Percentiles rank a stretch among this genome's conserved stretches.
These are phyloP conservation scores for Mortierella alpina DNA, from an alignment of 192 early-diverging fungal species.

Conservation along the genomic window DNA sequence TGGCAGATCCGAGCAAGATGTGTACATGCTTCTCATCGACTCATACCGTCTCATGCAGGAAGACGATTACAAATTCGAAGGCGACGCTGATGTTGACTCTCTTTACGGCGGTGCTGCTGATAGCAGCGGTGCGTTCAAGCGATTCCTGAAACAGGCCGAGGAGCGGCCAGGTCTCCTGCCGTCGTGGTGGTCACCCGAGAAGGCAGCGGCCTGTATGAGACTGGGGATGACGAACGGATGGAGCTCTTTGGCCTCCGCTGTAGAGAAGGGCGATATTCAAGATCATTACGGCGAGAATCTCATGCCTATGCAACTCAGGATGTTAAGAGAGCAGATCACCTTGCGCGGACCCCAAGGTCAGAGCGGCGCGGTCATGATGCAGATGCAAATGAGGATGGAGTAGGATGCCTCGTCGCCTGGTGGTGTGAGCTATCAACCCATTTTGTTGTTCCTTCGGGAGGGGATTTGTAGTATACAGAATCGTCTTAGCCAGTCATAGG, in stretches of 20 bases:
- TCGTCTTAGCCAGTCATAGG: too few relatives aligned
- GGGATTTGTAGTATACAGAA: too few relatives aligned
- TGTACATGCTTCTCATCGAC: slow-evolving; percentile 29
- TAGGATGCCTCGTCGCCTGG: too few relatives aligned
- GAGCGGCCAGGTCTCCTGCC: slow-evolving; percentile 11
- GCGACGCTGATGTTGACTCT: slow-evolving; percentile 9
- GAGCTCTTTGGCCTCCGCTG: slow-evolving; percentile 5
- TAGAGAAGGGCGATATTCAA: slow-evolving; percentile 17
- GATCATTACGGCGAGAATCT: slow-evolving; percentile 22
- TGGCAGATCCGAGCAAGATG: slow-evolving; percentile 16
- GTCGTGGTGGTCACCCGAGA: slow-evolving; percentile 16
- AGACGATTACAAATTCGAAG: slow-evolving; percentile 31
- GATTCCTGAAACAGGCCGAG: slow-evolving; percentile 13
- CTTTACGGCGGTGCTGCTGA: slow-evolving; percentile 22
- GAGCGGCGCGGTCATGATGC: slow-evolving; percentile 6
- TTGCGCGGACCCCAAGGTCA: slow-evolving; percentile 15
- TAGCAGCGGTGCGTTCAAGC: slow-evolving; percentile 1
- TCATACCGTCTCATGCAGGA: slow-evolving; percentile 26
- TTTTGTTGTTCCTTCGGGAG: too few relatives aligned
- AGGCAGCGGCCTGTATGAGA: slow-evolving; percentile 6
- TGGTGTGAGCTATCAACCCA: too few relatives aligned
- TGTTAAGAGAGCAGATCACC: slow-evolving; percentile 33
- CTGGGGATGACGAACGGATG: slow-evolving; percentile 21
- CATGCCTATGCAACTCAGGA: slow-evolving; percentile 44
- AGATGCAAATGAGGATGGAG: too few relatives aligned